Evolutionary conservation across 2,329 filamentous ascomycete genomes (phyloP).

Genomic region (Colletotrichum viniferum): DNA sequence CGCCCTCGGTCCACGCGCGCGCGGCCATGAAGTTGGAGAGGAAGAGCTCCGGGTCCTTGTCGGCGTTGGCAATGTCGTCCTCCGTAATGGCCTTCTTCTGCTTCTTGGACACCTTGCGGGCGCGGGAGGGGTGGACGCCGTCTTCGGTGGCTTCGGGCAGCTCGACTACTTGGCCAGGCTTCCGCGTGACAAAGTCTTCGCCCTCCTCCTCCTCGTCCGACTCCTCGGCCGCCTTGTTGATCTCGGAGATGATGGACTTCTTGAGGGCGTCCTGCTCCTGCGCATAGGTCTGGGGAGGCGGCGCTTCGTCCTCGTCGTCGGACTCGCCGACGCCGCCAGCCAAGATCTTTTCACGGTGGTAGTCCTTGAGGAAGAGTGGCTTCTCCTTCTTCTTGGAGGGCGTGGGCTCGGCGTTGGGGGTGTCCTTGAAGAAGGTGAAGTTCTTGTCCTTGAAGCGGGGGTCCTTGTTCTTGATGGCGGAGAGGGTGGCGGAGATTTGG

Average conservation of each 20-base stretch:
- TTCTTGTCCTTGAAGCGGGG: conserved; percentile 86
- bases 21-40: conserved; percentile 96
- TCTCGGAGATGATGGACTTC: conserved; percentile 76
- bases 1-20: conserved; percentile 79
- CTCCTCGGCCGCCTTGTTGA: conserved; percentile 68
- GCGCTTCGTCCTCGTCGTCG: conserved; percentile 60
- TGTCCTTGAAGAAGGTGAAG: conserved; percentile 72
- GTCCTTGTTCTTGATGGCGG: conserved; percentile 89
- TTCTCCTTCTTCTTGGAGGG: conserved; percentile 71
- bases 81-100: conserved; percentile 50
- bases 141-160: conserved; percentile 31
- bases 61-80: conserved; percentile 73
- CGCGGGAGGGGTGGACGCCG: conserved; percentile 63
- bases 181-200: conserved; percentile 77
- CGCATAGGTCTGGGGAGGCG: conserved; percentile 71
- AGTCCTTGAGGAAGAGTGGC: conserved; percentile 85
- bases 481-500: conserved; percentile 84
- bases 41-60: conserved; percentile 89
- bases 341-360: conserved; percentile 89
- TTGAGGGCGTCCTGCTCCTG: conserved; percentile 90
- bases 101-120: conserved; percentile 45
- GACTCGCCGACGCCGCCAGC: conserved; percentile 67
- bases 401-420: conserved; percentile 33
- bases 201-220: conserved; percentile 59
- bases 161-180: conserved; percentile 52